A percentile compares a stretch with the other conserved stretches of the same genome.
Evolutionary conservation across 192 early-diverging fungal species (phyloP).

Genomic region (Podila verticillata): DNA sequence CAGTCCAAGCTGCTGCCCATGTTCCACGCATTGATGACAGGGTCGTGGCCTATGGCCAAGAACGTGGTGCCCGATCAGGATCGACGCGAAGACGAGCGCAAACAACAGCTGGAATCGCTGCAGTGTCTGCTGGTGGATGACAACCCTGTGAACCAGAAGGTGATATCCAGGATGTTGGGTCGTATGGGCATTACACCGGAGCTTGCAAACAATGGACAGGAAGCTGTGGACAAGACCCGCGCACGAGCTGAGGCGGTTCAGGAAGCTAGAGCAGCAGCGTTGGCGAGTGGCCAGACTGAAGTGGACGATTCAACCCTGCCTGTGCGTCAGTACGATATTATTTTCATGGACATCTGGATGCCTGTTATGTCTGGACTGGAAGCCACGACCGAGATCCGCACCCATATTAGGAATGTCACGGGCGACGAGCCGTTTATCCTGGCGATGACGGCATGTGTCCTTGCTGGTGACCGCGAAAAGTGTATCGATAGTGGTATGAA

Average conservation of each 20-base stretch:
- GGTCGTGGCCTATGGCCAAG: slow-evolving; percentile 38
- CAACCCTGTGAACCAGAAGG: slow-evolving; percentile 58
- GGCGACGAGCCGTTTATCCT: slow-evolving; percentile 24
- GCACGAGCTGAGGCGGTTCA: slow-evolving; percentile 29
- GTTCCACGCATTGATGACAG: slow-evolving; percentile 49
- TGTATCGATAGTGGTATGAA: slow-evolving; percentile 61
- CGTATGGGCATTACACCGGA: slow-evolving; percentile 44
- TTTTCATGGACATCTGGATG: slow-evolving; percentile 56
- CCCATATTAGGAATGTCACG: slow-evolving; percentile 19
- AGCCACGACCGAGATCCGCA: slow-evolving; percentile 41
- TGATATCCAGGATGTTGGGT: slow-evolving; percentile 46
- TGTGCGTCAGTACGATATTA: slow-evolving; percentile 45
- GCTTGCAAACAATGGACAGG: slow-evolving; percentile 54
- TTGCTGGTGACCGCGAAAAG: slow-evolving; percentile 47
- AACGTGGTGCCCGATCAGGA: slow-evolving; percentile 14
- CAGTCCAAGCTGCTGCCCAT: slow-evolving; percentile 44
- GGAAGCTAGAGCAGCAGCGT: neutral
- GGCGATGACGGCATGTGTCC: slow-evolving; percentile 49
- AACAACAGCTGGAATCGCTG: slow-evolving; percentile 37
- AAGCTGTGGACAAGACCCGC: slow-evolving; percentile 41
- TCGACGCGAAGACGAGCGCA: slow-evolving; percentile 25
- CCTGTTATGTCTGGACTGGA: slow-evolving; percentile 49
- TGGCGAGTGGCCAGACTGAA: neutral
- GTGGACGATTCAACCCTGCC: neutral
- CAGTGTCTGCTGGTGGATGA: slow-evolving; percentile 56